A percentile compares a stretch with the other conserved stretches of the same genome.
phyloP scores from a whole-genome alignment of 106 monocot species.

The Allium cepa region DNA sequence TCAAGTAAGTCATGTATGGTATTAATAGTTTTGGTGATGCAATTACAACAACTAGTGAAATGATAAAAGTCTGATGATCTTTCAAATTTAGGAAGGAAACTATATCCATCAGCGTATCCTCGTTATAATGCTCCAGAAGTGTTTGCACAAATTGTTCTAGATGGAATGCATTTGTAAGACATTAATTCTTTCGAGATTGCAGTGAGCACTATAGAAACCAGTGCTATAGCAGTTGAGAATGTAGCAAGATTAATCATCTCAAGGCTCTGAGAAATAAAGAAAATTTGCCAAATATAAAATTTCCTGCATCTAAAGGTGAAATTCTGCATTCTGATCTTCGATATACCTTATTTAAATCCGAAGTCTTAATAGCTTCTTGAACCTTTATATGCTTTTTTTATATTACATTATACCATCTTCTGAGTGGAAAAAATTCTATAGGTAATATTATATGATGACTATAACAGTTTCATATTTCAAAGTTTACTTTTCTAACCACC shows the following conservation, averaged over 20 bases:
- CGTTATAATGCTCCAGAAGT: slow-evolving; percentile 81
- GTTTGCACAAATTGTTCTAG: slow-evolving; percentile 76
- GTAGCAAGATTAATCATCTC: slow-evolving; percentile 81
- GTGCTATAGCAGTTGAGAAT: slow-evolving; percentile 90
- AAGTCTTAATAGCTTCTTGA: no score
- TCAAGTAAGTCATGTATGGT: slow-evolving; percentile 37
- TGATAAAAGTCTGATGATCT: neutral
- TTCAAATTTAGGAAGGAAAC: slow-evolving; percentile 65
- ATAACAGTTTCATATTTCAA: no score
- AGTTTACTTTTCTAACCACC: no score
- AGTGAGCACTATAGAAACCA: slow-evolving; percentile 81
- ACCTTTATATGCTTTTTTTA: no score
- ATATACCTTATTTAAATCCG: no score
- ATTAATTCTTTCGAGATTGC: slow-evolving; percentile 95
- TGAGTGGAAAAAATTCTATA: no score
- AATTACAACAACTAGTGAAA: neutral
- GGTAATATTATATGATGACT: no score
- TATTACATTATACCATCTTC: no score
- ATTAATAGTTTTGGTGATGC: neutral
- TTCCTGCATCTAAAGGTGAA: slow-evolving; percentile 1
- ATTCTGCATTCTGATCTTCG: slow-evolving; percentile 18
- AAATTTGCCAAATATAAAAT: neutral
- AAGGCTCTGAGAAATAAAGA: slow-evolving; percentile 21
- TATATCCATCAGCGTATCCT: slow-evolving; percentile 81
- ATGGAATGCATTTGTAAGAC: slow-evolving; percentile 78